Conservation (phyloP, 495 filamentous ascomycete species). For the Penicillium turbatum region DNA sequence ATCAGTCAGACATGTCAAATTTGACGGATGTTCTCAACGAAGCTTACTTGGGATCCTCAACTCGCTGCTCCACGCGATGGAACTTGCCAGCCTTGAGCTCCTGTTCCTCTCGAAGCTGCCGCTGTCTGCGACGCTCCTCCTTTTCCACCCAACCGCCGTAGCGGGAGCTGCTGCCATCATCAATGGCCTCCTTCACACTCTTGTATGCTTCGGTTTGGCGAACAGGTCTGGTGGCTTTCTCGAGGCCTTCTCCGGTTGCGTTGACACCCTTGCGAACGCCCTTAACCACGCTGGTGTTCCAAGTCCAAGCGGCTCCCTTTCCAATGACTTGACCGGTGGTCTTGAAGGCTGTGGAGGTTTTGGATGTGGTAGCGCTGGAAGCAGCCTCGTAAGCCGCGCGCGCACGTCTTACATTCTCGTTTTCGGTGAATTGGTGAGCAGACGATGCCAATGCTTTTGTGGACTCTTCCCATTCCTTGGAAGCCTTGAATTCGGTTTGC, state of each 20-base stretch:
- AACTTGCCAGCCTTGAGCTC: conserved; percentile 50
- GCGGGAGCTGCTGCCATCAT: conserved; percentile 91
- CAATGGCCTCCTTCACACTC: conserved; percentile 90
- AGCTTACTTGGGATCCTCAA: conserved; percentile 84
- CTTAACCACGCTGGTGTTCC: conserved; percentile 91
- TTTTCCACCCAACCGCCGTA: conserved; percentile 97
- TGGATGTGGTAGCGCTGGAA: conserved; percentile 67
- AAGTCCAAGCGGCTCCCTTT: conserved; percentile 89
- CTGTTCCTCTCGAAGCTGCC: conserved; percentile 67
- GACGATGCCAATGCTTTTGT: conserved; percentile 88
- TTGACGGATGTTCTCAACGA: background rate
- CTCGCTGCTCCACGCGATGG: conserved; percentile 49
- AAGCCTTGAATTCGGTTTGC: conserved; percentile 86
- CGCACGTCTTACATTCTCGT: conserved; percentile 82
- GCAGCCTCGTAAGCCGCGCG: conserved; percentile 80
- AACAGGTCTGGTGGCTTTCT: conserved; percentile 89
- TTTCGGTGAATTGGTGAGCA: conserved; percentile 89
- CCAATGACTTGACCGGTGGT: conserved; percentile 81
- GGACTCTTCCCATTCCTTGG: conserved; percentile 98
- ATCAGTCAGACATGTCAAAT: conserved; percentile 20
- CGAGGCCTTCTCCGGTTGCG: conserved; percentile 77
- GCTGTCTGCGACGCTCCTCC: conserved; percentile 76
- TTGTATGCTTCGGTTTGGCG: conserved; percentile 92
- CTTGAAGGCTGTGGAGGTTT: conserved; percentile 73
- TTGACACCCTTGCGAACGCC: conserved; percentile 84